These are phyloP conservation scores for Torulaspora microellipsoides DNA, from an alignment of 805 yeast genomes.

Conservation along the genomic window DNA sequence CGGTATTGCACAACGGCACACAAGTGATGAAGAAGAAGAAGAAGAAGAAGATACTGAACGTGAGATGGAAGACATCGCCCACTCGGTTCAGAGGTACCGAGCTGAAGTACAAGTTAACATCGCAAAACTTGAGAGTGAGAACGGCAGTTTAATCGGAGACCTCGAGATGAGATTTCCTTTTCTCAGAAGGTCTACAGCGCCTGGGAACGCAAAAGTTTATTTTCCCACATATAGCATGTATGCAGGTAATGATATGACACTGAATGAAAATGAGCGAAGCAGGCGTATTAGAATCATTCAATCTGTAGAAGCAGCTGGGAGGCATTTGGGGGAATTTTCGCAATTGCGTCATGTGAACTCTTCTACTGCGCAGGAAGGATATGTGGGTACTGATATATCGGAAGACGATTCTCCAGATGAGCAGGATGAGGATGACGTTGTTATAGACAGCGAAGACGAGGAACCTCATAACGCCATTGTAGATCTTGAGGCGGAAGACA, in stretches of 20 bases:
- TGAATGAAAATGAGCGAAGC: conserved; percentile 13
- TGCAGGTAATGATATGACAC: conserved; percentile 3
- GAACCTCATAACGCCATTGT: conserved; percentile 6
- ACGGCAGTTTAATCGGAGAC: neutral
- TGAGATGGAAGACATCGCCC: conserved; percentile 1
- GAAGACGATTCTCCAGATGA: too few species aligned
- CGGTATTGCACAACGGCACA: conserved; percentile 1
- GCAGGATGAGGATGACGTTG: conserved; percentile 1
- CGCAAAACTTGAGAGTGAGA: neutral
- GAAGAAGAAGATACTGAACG: conserved; percentile 13
- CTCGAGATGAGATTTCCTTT: neutral
- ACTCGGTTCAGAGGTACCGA: neutral
- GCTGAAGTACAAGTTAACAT: neutral
- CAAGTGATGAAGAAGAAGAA: conserved; percentile 7
- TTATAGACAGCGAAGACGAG: conserved; percentile 15
- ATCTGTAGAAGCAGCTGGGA: neutral
- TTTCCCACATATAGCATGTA: conserved; percentile 7
- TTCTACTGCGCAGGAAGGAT: too few species aligned
- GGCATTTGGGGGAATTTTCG: neutral
- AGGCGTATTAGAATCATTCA: conserved; percentile 9
- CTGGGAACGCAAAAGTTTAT: neutral
- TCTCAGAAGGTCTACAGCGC: neutral
- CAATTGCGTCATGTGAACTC: neutral
- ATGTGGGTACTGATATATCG: neutral
- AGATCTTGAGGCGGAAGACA: conserved; percentile 12